Base-by-base conservation (phyloP, 768 basidiomycete species). In the Russula abietina region DNA sequence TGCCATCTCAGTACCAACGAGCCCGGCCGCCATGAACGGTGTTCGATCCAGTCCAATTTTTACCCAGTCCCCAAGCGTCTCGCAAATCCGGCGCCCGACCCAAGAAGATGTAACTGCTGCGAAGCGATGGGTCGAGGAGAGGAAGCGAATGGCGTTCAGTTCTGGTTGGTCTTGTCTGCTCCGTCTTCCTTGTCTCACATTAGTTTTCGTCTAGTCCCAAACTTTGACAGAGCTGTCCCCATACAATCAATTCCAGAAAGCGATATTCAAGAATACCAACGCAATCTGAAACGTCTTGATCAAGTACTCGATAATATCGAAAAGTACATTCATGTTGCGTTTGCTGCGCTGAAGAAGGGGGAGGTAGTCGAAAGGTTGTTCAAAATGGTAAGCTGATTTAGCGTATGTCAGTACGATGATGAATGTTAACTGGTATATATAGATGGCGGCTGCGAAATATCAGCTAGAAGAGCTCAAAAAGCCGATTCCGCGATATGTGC, bases 391-490 rank as follows among this genome's bases (percentile, higher is more conserved):
- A 55, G 63, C 51, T 14, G 2, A 12, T 24, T 33, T 30, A 16
- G 16, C 49, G 4, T 4, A 19, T 28, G 10, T 2, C n/a, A 4
- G 30, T 32, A 51, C 0, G 4, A 32, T 39, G 16, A 22, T 33
- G 45, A 11, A 64, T 19, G 1, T 5, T 12, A 12, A 6, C 2
- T 53, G 45, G 8, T 22, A 2, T 7, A 16, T 32, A 41, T 33
- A 67, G 66, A 60, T 60, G 39, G 50, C 57, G 26, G 46, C 41
- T 4, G 30, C 59, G n/a, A 57, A 58, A 49, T 55, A 26, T 48
- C 66, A 67, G 41, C 16, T 57, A 10, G 55, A 67, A 9, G 64
- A 67, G 33, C n/a, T 56, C 2, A 38, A 54, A n/a, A 61, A 32
- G 8, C 41, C 51, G 3, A 52, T 55, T 7, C 66, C 66, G 3